Base-by-base conservation (phyloP, 1,284 basidiomycete species). In the Cutaneotrichosporon mucoides region DNA sequence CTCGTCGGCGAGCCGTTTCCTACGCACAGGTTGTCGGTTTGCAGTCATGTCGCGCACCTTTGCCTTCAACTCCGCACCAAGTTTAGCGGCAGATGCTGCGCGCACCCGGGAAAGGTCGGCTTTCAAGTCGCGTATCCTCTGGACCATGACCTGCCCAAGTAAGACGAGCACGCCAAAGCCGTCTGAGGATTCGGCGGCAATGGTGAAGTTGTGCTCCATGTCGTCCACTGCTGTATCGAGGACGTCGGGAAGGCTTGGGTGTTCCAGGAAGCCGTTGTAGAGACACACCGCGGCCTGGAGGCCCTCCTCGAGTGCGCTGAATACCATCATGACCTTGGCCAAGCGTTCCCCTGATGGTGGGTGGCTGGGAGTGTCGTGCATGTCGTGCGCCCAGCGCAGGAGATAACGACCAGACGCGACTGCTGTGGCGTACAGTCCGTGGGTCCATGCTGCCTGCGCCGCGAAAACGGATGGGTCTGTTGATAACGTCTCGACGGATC, bases 241-340 rank as follows among this genome's bases (percentile, higher is more conserved):
- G 4, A 36, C 13, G 9, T 16, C 8, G 4, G 49, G 49, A 6
- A 51, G 12, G 9, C 15, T 33, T 6, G 38, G 8, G 16, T 51
- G 49, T 16, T 38, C 38, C 8, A 51, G 38, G 38, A 41, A 51
- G 49, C 38, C 49, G 24, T 15, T 51, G 49, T 51, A 51, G 37
- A 40, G 16, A 16, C 49, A 51, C 16, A 51, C 16, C 15, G 16
- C 33, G 49, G 49, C 49, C 37, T 24, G 16, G 24, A 51, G 49
- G 15, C 37, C 12, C n/a, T 51, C 49, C 6, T 40, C 37, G 38
- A 51, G 12, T 8, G 37, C 49, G 15, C 38, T 10, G 24, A 24
- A 38, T 1, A 33, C 49, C 49, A 51, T 51, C 38, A 41, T 40
- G 38, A 15, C 37, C 38, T 51, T 36, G 38, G 11, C 38, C 15